Percentiles rank a stretch among this genome's conserved stretches.
These are phyloP conservation scores for Magnusiomyces paraingens DNA, from an alignment of 1,139 yeast genomes.

Conservation along the genomic window DNA sequence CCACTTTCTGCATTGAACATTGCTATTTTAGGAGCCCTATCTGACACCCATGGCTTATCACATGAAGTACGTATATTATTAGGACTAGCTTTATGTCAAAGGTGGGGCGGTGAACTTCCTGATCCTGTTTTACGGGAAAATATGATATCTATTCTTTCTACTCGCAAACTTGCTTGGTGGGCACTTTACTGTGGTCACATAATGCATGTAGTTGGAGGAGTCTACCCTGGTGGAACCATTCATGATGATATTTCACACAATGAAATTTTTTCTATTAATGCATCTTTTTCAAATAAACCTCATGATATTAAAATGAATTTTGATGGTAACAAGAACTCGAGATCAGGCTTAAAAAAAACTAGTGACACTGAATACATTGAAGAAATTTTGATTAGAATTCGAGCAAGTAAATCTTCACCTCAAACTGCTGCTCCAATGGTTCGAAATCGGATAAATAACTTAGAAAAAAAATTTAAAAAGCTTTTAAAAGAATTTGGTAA, in stretches of 20 bases:
- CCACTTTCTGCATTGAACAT: constrained; percentile 63
- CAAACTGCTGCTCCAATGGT: constrained; percentile 28
- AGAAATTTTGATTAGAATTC: constrained; percentile 24
- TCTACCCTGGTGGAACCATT: constrained; percentile 67
- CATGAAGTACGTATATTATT: constrained; percentile 59
- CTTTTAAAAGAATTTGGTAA: constrained; percentile 27
- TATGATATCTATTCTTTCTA: constrained; percentile 34
- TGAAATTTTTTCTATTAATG: constrained; percentile 22
- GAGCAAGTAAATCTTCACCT: constrained; percentile 22
- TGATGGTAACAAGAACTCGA: too few relatives aligned
- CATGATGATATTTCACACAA: constrained; percentile 38
- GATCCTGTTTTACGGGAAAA: constrained; percentile 37
- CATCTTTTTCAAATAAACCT: too few relatives aligned
- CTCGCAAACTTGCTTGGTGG: constrained; percentile 46
- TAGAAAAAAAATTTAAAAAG: constrained; percentile 30
- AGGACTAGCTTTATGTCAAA: constrained; percentile 60
- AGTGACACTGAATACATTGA: too few relatives aligned
- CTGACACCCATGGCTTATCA: constrained; percentile 63
- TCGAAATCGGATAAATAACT: constrained; percentile 23
- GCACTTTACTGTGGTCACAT: constrained; percentile 58
- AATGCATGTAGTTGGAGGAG: constrained; percentile 67
- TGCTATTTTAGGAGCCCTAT: constrained; percentile 60
- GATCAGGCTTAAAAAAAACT: too few relatives aligned
- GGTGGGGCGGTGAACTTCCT: constrained; percentile 75
- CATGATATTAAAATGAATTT: too few relatives aligned